Base-by-base conservation (phyloP, 805 yeast species). In the Zygoascus tannicola region DNA sequence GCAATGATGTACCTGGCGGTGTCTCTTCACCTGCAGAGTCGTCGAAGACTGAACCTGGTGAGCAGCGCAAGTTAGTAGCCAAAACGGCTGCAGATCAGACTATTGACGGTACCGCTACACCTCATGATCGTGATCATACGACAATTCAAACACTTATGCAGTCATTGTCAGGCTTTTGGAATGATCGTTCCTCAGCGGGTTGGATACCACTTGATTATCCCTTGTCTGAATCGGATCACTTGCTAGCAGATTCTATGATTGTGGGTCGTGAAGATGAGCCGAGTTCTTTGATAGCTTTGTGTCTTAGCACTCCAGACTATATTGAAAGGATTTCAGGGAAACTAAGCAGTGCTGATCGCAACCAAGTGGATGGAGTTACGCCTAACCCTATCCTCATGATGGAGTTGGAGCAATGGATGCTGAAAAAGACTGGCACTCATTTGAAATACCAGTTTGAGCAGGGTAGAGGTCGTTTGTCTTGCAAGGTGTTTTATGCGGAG, bases 181-280 rank as follows among this genome's bases (percentile, higher is more conserved):
- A 97, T 1, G 97, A 92, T 63, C 69, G 98, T 55, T 85, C 97
- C 1, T 92, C 97, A 0, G 81, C 94, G 1, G 71, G 92, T 18
- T 94, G 97, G 97, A 87, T 85, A 51, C 94, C 96, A 0, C 67
- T 92, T 28, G 81, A 76, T 16, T 88, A 87, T 62, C 95, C 97
- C 1, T 68, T 88, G 44, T 72, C 64, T 2, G 73, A 87, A 0
- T 73, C 81, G 0, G 97, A 92, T 57, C 97, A 92, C 59, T 76
- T 90, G 1, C 92, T 92, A 67, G 86, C 85, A 16, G 97, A 94
- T 57, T 85, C 94, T 5, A 86, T 85, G 60, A 95, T 92, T 18
- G 80, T 92, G 46, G 90, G 92, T 7, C 69, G 98, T 41, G 99
- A 92, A 56, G 96, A 86, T 60, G 99, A 92, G 59, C 98, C 97